Base-by-base conservation (phyloP, 2,329 filamentous ascomycete genomes). In the Verticillium dahliae region DNA sequence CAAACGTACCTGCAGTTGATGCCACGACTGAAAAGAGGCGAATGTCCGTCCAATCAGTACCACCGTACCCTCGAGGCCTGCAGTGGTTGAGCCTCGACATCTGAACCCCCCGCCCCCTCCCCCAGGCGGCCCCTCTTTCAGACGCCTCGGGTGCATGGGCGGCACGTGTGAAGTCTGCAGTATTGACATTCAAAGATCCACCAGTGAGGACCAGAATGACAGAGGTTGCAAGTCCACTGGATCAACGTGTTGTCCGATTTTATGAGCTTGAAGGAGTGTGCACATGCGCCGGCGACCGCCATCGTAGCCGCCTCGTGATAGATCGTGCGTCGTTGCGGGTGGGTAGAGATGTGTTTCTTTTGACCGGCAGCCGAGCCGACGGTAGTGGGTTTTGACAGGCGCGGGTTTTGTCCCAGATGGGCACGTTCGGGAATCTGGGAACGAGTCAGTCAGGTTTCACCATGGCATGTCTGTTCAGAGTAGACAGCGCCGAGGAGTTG, bases 181-280 rank as follows among this genome's bases (percentile, higher is more conserved):
- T 87, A 88, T 64, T 81, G 78, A 75, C 87, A 90, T 72, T 90
- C 85, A 66, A 83, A 89, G 69, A 90, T 89, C 74, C 82, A 83
- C 84, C 85, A 89, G 73, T 86, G 83, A 59, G 86, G 86, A 1
- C 86, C 86, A 2, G 82, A 83, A 63, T 85, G 81, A 71, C 87
- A 90, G 68, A 87, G 75, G 62, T 83, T 80, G 77, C 87, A 90
- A 58, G 80, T 79, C 86, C 86, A 90, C 71, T 87, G 82, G 61
- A 90, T 80, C 60, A 89, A 72, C 11, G 81, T 87, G 69, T 78
- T 87, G 68, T 89, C 85, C 35, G 85, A 86, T 74, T 90, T 90
- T 75, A 90, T 82, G 73, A 89, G 80, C 69, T 80, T 80, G 75
- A 89, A 90, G 11, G 79, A 79, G 71, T 90, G 87, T 39, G 80